phyloP scores from a whole-genome alignment of 2,329 filamentous ascomycete species.

The Fusarium armeniacum region DNA sequence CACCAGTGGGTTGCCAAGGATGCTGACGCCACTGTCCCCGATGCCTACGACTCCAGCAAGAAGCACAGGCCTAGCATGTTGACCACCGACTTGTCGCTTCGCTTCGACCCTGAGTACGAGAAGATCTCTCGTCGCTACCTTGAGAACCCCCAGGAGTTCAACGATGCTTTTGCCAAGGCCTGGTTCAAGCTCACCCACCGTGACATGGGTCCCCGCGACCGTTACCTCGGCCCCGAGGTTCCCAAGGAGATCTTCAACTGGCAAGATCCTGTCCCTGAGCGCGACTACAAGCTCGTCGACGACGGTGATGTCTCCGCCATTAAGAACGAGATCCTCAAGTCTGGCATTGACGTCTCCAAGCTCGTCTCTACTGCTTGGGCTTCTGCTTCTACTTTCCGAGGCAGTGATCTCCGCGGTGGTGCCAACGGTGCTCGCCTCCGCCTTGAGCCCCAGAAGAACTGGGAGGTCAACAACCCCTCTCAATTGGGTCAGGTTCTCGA shows the following conservation, averaged over 20 bases:
- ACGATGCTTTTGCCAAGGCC: slow-evolving; percentile 77
- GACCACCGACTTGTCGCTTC: slow-evolving; percentile 68
- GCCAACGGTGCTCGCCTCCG: slow-evolving; percentile 85
- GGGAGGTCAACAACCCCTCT: slow-evolving; percentile 80
- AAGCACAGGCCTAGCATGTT: slow-evolving; percentile 40
- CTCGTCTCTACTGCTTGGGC: slow-evolving; percentile 77
- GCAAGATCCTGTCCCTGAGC: slow-evolving; percentile 79
- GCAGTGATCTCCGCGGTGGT: slow-evolving; percentile 84
- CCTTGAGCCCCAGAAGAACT: slow-evolving; percentile 78
- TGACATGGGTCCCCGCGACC: slow-evolving; percentile 79
- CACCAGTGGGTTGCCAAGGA: slow-evolving; percentile 82
- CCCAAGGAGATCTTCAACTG: slow-evolving; percentile 78
- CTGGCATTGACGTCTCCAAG: slow-evolving; percentile 70
- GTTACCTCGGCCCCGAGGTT: slow-evolving; percentile 81
- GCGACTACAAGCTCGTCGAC: slow-evolving; percentile 71
- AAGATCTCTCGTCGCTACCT: slow-evolving; percentile 81
- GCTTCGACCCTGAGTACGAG: slow-evolving; percentile 80
- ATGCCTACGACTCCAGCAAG: slow-evolving; percentile 55
- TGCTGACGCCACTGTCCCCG: slow-evolving; percentile 44
- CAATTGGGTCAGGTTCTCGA: slow-evolving; percentile 73
- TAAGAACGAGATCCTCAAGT: slow-evolving; percentile 76
- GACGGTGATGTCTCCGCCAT: slow-evolving; percentile 72
- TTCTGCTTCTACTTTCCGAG: slow-evolving; percentile 79
- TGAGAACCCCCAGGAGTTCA: slow-evolving; percentile 76
- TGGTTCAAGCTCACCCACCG: slow-evolving; percentile 90